These are phyloP conservation scores for Boletellus ananiceps DNA, from an alignment of 768 basidiomycete genomes.

Conservation along the genomic window DNA sequence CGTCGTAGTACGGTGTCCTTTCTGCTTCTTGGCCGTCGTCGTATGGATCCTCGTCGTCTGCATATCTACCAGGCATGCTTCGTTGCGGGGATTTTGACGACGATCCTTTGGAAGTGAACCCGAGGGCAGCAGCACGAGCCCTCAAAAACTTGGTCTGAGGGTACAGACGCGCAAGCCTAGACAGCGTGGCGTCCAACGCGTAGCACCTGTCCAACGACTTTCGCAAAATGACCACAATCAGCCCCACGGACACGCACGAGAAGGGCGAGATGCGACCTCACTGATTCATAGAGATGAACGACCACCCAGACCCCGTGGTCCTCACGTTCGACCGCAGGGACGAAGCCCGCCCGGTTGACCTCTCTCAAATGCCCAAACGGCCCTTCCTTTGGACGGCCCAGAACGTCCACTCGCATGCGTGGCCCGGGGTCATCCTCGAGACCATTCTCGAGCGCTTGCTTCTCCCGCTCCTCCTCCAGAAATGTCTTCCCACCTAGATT, in stretches of 20 bases:
- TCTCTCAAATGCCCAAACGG: conserved; percentile 77
- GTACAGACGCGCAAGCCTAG: conserved; percentile 63
- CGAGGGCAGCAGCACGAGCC: conserved; percentile 68
- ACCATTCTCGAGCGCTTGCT: conserved; percentile 39
- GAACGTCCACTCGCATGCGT: conserved; percentile 35
- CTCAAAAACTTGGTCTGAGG: conserved; percentile 79
- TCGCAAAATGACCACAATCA: conserved; percentile 3
- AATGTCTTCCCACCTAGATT: conserved; percentile 67
- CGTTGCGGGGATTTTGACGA: conserved; percentile 13
- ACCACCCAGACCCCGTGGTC: conserved; percentile 71
- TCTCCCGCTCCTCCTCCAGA: conserved; percentile 71
- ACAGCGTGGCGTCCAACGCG: conserved; percentile 59
- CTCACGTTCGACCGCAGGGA: conserved; percentile 72
- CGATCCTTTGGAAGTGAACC: conserved; percentile 50
- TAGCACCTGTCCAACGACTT: conserved; percentile 78
- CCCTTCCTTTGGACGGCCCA: conserved; percentile 48
- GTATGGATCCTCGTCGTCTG: conserved; percentile 43
- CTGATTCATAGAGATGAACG: conserved; percentile 81
- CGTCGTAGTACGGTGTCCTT: conserved; percentile 30
- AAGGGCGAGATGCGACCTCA: conserved; percentile 33
- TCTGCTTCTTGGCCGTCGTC: conserved; percentile 33
- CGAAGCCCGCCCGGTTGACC: conserved; percentile 68
- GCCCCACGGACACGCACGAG: neutral
- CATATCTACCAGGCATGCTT: conserved; percentile 30
- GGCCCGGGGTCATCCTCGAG: conserved; percentile 6